phyloP scores from a whole-genome alignment of 2,329 filamentous ascomycete genomes.

The Colletotrichum sp. region DNA sequence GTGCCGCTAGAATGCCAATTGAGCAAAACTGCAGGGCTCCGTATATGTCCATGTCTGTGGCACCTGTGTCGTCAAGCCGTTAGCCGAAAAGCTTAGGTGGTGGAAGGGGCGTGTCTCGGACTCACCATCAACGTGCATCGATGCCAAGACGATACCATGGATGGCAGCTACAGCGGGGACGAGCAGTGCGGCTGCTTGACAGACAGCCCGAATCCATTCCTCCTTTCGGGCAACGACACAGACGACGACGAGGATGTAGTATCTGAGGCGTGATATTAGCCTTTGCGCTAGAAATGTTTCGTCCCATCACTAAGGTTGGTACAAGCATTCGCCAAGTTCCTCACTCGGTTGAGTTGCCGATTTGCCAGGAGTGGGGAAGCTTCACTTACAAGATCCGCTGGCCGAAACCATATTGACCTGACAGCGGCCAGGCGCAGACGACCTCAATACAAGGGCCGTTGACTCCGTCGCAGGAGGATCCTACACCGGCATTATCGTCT shows the following conservation, averaged over 20 bases:
- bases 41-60: slow-evolving; percentile 72
- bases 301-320: background rate
- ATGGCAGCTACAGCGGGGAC: slow-evolving; percentile 69
- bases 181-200: slow-evolving; percentile 65
- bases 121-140: slow-evolving; percentile 63
- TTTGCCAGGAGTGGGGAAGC: background rate
- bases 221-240: slow-evolving; percentile 67
- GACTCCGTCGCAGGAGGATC: slow-evolving; percentile 1
- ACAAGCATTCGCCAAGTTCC: background rate
- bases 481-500: background rate
- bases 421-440: slow-evolving; percentile 62
- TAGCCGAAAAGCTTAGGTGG: background rate
- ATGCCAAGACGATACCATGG: slow-evolving; percentile 66
- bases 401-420: slow-evolving; percentile 61
- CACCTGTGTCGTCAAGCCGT: slow-evolving; percentile 44
- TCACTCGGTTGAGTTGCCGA: background rate
- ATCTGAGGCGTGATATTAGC: slow-evolving; percentile 40
- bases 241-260: slow-evolving; percentile 67
- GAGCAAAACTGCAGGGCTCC: slow-evolving; percentile 72
- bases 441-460: slow-evolving; percentile 40
- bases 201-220: slow-evolving; percentile 68
- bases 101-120: background rate
- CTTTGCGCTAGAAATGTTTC: background rate
- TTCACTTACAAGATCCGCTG: slow-evolving; percentile 53
- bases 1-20: slow-evolving; percentile 69